phyloP scores from a whole-genome alignment of 73 alveolate species.

The Tetrahymena borealis region DNA sequence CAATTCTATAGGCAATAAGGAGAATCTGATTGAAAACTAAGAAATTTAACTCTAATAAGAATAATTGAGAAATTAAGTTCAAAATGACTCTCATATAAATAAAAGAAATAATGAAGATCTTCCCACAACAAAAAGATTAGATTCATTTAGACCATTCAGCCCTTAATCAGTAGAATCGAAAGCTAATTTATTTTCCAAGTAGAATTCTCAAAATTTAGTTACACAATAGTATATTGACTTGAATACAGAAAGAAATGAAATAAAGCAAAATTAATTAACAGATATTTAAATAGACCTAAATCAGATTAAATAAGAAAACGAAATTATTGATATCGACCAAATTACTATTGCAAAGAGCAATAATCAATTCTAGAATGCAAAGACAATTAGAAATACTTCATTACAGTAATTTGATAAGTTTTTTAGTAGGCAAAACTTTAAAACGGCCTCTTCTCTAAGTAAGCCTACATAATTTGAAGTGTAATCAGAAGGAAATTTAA shows the following conservation, averaged over 20 bases:
- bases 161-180: too few species aligned
- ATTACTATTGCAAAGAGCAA: neutral
- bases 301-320: neutral
- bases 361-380: neutral
- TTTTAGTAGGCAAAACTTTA: too few species aligned
- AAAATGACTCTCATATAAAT: neutral
- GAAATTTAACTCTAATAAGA: too few species aligned
- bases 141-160: neutral
- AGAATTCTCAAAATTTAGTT: neutral
- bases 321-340: neutral
- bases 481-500: neutral
- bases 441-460: neutral
- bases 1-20: too few species aligned
- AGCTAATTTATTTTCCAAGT: too few species aligned
- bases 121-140: neutral
- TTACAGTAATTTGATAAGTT: neutral
- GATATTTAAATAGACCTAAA: neutral
- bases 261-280: neutral
- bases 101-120: neutral
- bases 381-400: neutral
- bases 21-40: too few species aligned
- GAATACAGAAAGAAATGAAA: neutral
- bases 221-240: neutral
- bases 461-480: neutral
- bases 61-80: neutral